Evolutionary conservation across 306 rosid genomes (phyloP).

Genomic region (Arachis hypogaea): DNA sequence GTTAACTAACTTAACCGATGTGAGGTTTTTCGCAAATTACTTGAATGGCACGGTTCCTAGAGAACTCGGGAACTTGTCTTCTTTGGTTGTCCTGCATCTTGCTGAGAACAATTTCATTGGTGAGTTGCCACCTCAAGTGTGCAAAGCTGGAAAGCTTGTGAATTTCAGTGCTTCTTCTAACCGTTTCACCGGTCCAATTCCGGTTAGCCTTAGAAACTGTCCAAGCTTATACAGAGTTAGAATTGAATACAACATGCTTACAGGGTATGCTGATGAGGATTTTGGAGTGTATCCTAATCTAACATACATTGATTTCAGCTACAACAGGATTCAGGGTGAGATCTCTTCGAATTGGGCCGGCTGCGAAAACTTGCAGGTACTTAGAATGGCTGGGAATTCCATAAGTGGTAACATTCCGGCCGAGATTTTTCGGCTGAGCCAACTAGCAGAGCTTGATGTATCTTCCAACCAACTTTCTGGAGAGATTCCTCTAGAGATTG

Average conservation of each 20-base stretch:
- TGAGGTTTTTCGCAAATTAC: conserved; percentile 42
- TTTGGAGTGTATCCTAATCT: conserved; percentile 68
- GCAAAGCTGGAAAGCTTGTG: conserved; percentile 52
- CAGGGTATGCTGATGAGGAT: conserved; percentile 49
- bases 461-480: conserved; percentile 57
- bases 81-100: conserved; percentile 51
- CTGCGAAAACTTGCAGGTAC: conserved; percentile 44
- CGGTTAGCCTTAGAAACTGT: conserved; percentile 52
- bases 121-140: conserved; percentile 57
- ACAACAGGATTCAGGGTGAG: conserved; percentile 49
- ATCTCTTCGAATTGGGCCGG: conserved; percentile 56
- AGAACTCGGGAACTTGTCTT: conserved; percentile 55
- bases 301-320: conserved; percentile 57
- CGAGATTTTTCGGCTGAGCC: conserved; percentile 44
- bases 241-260: conserved; percentile 47
- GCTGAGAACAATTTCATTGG: conserved; percentile 62
- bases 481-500: conserved; percentile 48
- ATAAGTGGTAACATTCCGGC: conserved; percentile 49
- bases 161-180: conserved; percentile 55
- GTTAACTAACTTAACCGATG: conserved; percentile 47
- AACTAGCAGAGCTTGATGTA: conserved; percentile 45
- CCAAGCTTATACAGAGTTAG: conserved; percentile 50
- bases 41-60: conserved; percentile 53
- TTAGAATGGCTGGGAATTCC: conserved; percentile 49
- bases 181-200: conserved; percentile 60